Base-by-base conservation (phyloP, 805 yeast species). In the Lachancea mirantina region DNA sequence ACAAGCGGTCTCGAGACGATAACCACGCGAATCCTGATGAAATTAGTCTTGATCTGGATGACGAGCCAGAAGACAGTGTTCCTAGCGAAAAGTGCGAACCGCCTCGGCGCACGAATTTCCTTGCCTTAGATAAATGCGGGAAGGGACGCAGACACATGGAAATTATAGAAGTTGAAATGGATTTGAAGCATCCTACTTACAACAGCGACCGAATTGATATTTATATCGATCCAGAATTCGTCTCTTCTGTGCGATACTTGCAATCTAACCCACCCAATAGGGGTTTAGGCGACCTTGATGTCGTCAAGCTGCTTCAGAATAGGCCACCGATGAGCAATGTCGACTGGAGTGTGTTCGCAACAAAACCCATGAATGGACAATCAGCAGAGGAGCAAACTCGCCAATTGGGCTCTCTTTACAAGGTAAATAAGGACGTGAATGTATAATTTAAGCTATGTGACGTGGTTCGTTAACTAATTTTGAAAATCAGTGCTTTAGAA, bases 61-160 rank as follows among this genome's bases (percentile, higher is more conserved):
- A 27, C 27, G 49, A 40, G 13, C 36, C 36, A 2, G 41, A 40
- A 14, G 35, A 26, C 13, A 17, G 26, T 8, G 31, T 14, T 1
- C 30, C 19, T 19, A 24, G 15, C 13, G 14, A 6, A 19, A 13
- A 28, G 3, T 17, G 44, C 16, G 52, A 46, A 28, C 41, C 39
- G 14, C 46, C 42, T 29, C 22, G 37, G 26, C 43, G 40, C 16
- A 74, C 80, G 2, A 47, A 56, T 9, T 89, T 87, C 46, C 55
- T 84, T 19, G 92, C 97, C 0, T 64, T 89, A 17, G 96, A 88
- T 52, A 89, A 89, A 55, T 84, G 94, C 46, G 61, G 82, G 1
- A 84, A 85, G 2, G 59, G 67, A 11, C 62, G 94, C 14, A 48
- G 61, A 15, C 84, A 69, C 49, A 41, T 85, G 7, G 79, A 78